These are phyloP conservation scores for Apophysomyces elegans DNA, from an alignment of 371 early-diverging fungal genomes.

Conservation along the genomic window DNA sequence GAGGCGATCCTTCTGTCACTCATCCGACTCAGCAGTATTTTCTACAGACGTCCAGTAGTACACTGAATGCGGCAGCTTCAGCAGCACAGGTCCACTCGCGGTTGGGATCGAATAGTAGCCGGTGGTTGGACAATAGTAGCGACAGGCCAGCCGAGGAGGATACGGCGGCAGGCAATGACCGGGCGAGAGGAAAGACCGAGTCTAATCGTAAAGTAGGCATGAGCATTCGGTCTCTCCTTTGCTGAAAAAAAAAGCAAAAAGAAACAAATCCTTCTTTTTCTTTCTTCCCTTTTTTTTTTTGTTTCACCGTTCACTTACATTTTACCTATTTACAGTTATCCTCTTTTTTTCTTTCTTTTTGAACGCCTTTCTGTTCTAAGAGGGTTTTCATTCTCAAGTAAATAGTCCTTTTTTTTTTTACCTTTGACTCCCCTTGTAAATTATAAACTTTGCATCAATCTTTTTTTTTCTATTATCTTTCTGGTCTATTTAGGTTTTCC, in stretches of 20 bases:
- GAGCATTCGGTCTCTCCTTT: slow-evolving; percentile 31
- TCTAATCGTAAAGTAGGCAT: slow-evolving; percentile 27
- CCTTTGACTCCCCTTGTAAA: background rate
- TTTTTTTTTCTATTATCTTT: background rate
- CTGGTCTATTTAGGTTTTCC: background rate
- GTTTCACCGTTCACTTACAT: no score
- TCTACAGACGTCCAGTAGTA: slow-evolving; percentile 48
- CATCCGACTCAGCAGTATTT: slow-evolving; percentile 54
- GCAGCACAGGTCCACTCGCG: slow-evolving; percentile 34
- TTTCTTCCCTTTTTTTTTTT: background rate
- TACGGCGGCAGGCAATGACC: slow-evolving; percentile 26
- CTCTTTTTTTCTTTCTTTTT: background rate
- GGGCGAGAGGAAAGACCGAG: slow-evolving; percentile 27
- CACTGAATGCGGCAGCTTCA: slow-evolving; percentile 46
- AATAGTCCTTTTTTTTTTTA: background rate
- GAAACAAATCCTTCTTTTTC: background rate
- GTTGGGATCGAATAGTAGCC: background rate
- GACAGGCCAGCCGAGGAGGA: background rate
- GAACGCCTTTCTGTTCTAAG: background rate
- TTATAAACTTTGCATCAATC: background rate
- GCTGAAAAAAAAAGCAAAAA: slow-evolving; percentile 1
- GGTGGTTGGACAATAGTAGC: slow-evolving; percentile 3
- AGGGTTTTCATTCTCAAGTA: background rate
- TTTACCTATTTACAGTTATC: background rate
- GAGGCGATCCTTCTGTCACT: slow-evolving; percentile 24